Base-by-base conservation (phyloP, 257 asterid genomes). In the Henckelia pumila region DNA sequence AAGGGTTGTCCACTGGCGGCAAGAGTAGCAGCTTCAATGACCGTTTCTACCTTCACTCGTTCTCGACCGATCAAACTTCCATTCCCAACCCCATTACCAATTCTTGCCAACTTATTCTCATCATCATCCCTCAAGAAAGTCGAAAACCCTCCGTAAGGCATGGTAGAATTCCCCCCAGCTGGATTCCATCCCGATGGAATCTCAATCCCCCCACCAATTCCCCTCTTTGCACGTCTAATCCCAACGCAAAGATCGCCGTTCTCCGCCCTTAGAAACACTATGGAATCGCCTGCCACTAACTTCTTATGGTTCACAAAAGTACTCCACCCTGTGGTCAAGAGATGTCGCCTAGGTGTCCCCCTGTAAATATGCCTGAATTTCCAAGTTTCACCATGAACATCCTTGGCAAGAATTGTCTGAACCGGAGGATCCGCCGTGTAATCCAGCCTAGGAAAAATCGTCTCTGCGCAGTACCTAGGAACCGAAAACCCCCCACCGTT, bases 341-440 rank as follows among this genome's bases (percentile, higher is more conserved):
- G 96, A 78, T 93, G 98, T 64, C 98, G 80, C 92, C 96, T 81
- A 0, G 98, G 98, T 0, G 98, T 88, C 70, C 98, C 98, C 66
- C 98, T 71, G 56, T 90, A 93, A 8, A 93, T 88, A 74, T 93
- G 99, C 66, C 99, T 76, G 67, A 93, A 93, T 66, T 90, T 90
- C 99, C 99, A 93, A 0, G 88, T 82, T 80, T 84, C 91, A 11
- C 97, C 95, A 24, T 93, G 99, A 20, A 93, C 97, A 73, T 93
- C 99, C 82, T 88, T 93, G 0, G 88, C 99, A 17, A 82, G 82
- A 50, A 86, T 84, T 40, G 76, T 84, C 75, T 86, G 90, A 29
- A 84, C 89, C 3, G 94, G 90, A 50, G 85, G 94, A 73, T 82
- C 88, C 0, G 83, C 82, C 0, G 85, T 68, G 60, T 78, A 80